Base-by-base conservation (phyloP, 2,329 filamentous ascomycete genomes). In the Cladosporium sp. region DNA sequence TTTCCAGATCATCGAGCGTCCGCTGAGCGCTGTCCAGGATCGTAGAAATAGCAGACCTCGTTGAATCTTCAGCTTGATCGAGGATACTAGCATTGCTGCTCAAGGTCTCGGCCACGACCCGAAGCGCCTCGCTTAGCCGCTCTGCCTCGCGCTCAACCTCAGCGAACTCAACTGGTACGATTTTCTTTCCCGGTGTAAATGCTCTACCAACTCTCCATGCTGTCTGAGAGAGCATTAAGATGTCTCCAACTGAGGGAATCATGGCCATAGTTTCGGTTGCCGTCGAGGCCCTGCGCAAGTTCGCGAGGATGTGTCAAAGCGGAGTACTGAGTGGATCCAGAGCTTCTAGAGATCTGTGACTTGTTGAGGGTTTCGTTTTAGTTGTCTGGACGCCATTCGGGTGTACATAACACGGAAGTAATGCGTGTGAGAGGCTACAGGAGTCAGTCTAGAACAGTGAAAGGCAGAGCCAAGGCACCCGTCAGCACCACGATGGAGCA, bases 161-260 rank as follows among this genome's bases (percentile, higher is more conserved):
- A 18, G 76, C 73, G 67, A 83, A 82, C 30, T 80, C 79, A 34
- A 71, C 34, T 1, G 80, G 80, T 7, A 78, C 78, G 63, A 74
- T 72, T 60, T 77, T 76, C 36, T 77, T 76, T 30, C 78, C 78
- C 24, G 80, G 73, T 5, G 76, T 77, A 70, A 83, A 83, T 1
- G 80, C 77, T 59, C 79, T 72, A 30, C 79, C 80, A 49, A 80
- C 78, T 68, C 78, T 81, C 80, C 80, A 82, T 26, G 81, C 80
- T 51, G 78, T 75, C 70, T 82, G 80, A 5, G 80, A 81, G 18
- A 82, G 75, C 77, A 80, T 79, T 49, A 83, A 70, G 24, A 82
- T 79, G 72, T 82, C 81, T 65, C 80, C 81, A 11, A 75, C 64
- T 3, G 71, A 72, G n/a, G 74, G 70, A 14, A 71, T 51, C 36